Evolutionary conservation across 2,329 filamentous ascomycete genomes (phyloP).

Genomic region (Neoscytalidium dimidiatum): DNA sequence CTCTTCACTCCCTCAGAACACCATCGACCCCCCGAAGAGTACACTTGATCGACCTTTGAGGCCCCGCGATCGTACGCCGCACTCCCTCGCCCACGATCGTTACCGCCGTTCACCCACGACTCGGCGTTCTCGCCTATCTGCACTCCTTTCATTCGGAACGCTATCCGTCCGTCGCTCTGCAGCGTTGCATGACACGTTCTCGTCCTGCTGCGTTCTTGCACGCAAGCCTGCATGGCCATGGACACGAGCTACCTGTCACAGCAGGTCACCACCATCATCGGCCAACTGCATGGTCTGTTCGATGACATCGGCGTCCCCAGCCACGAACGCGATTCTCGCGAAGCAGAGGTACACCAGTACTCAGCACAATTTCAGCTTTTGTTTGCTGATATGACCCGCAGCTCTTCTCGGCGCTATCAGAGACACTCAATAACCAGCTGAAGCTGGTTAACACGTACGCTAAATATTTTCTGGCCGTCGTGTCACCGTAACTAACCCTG

Average conservation of each 20-base stretch:
- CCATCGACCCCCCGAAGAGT: background rate
- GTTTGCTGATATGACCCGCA: conserved; percentile 41
- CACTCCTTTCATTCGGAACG: background rate
- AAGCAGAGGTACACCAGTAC: conserved; percentile 71
- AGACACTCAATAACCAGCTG: conserved; percentile 88
- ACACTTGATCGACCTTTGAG: background rate
- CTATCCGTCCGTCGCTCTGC: background rate
- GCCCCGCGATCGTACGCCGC: background rate
- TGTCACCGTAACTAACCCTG: conserved; percentile 18
- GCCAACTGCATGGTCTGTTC: conserved; percentile 89
- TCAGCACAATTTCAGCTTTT: background rate
- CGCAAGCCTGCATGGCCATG: conserved; percentile 52
- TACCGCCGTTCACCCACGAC: background rate
- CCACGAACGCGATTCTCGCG: conserved; percentile 87
- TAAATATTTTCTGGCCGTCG: too few relatives aligned
- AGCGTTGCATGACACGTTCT: conserved; percentile 13
- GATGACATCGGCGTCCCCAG: conserved; percentile 95
- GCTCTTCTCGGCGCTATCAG: conserved; percentile 90
- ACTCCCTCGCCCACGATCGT: conserved; percentile 2
- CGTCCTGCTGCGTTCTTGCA: background rate
- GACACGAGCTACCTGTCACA: conserved; percentile 91
- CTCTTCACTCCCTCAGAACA: background rate
- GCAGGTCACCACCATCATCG: conserved; percentile 92
- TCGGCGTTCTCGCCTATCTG: conserved; percentile 6
- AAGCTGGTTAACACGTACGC: conserved; percentile 71